A percentile compares a stretch with the other conserved stretches of the same genome.
Evolutionary conservation across 441 rosid genomes (phyloP).

Genomic region (Populus hybrid): DNA sequence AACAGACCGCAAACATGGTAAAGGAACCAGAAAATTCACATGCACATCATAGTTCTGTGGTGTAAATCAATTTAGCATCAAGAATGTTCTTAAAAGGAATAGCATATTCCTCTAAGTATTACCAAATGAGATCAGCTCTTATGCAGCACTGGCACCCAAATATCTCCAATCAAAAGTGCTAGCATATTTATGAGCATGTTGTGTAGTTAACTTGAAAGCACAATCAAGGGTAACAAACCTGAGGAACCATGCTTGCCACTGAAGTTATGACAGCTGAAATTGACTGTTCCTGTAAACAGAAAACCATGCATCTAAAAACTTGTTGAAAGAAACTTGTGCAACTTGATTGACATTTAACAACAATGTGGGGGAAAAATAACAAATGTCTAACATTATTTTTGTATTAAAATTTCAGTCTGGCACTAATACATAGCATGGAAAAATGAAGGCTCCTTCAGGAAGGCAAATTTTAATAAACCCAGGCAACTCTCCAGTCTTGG

Average conservation of each 20-base stretch:
- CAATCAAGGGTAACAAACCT: conserved; percentile 42
- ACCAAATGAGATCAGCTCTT: conserved; percentile 4
- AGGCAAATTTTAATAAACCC: not conserved
- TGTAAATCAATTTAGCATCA: conserved; percentile 2
- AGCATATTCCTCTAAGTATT: not conserved
- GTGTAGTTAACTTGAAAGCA: not conserved
- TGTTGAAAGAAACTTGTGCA: not conserved
- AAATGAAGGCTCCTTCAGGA: not conserved
- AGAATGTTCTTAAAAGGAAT: not conserved
- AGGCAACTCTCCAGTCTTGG: not conserved
- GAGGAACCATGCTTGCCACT: conserved; percentile 86
- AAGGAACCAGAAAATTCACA: conserved; percentile 6
- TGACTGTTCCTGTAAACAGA: conserved; percentile 75
- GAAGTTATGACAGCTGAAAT: conserved; percentile 84
- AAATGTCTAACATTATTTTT: not conserved
- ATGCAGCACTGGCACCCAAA: not conserved
- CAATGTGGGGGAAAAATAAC: not conserved
- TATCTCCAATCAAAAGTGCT: no score
- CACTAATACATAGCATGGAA: not conserved
- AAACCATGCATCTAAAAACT: not conserved
- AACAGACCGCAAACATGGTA: not conserved
- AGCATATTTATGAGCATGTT: not conserved
- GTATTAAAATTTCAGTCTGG: not conserved
- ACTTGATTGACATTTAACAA: not conserved
- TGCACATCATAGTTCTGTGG: not conserved